Base-by-base conservation (phyloP, 352 stramenopile species). In the Phytophthora pinifolia region DNA sequence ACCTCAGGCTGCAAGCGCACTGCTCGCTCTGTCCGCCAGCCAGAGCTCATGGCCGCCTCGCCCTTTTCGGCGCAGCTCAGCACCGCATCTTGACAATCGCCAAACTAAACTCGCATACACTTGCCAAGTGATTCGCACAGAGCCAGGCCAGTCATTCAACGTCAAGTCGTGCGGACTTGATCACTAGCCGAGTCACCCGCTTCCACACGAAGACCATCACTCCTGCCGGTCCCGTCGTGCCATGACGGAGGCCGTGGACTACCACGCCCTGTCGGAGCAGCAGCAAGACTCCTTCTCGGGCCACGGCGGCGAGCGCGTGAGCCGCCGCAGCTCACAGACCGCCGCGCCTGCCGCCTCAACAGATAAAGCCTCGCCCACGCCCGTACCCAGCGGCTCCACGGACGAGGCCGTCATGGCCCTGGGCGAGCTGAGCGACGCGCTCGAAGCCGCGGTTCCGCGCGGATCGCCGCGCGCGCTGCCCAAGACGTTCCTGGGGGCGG, bases 391-490 rank as follows among this genome's bases (percentile, higher is more conserved):
- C 18, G 43, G 54, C 22, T 62, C 55, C 9, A 67, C 44, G 8
- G 63, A 65, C 46, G 64, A 59, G 29, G 52, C 44, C 1, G 17
- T 59, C 32, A 48, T 72, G 37, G 59, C 72, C 6, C 17, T 67
- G 32, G 47, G 15, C 2, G 52, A 52, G 9, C 12, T 68, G 15
- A 59, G 65, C 4, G 57, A 72, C 0, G 54, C 62, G 4, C 18
- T 25, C 2, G 62, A 48, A 14, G 42, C 48, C 6, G 50, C 42
- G 1, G 34, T 33, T 9, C 63, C 65, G 4, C 79, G 56, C 7
- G 71, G 79, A 17, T 46, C 61, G 17, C 65, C 76, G 13, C 70
- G 67, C 30, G 37, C 58, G 33, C 58, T 89, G 27, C 76, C 81
- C 13, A 50, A 43, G 22, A 56, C 62, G 18, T 80, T 85, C 35